Percentiles rank a stretch among this genome's conserved stretches.
Evolutionary conservation across 495 filamentous ascomycete species (phyloP).

Genomic region (Aspergillus conjunctus): DNA sequence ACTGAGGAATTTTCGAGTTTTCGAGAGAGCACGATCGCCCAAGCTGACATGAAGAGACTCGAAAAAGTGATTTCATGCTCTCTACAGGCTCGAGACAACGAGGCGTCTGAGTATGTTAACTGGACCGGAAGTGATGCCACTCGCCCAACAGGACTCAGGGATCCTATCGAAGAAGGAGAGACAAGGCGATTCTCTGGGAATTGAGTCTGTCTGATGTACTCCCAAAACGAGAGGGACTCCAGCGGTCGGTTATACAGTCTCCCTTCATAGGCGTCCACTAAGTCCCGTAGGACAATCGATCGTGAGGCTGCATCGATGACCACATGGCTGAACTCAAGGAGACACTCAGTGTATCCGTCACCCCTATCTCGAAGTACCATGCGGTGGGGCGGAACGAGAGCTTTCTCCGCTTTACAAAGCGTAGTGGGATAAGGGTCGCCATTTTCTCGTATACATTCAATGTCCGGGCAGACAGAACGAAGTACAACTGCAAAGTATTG

Average conservation of each 20-base stretch:
- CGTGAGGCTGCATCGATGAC: slow-evolving; percentile 14
- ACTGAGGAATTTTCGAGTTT: neutral
- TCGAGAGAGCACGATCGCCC: slow-evolving; percentile 1
- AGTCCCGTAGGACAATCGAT: slow-evolving; percentile 12
- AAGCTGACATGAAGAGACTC: slow-evolving; percentile 16
- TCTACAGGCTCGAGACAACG: slow-evolving; percentile 1
- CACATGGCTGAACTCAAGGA: slow-evolving; percentile 11
- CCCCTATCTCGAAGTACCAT: slow-evolving; percentile 10
- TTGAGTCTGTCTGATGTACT: slow-evolving; percentile 3
- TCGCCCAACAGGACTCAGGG: neutral
- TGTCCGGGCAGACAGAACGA: neutral
- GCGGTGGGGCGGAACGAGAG: slow-evolving; percentile 2
- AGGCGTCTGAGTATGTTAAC: neutral
- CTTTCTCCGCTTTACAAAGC: neutral
- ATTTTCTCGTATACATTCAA: neutral
- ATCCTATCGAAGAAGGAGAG: neutral
- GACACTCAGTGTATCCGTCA: neutral
- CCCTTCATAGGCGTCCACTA: slow-evolving; percentile 9
- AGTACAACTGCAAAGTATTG: slow-evolving; percentile 8
- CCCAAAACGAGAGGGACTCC: slow-evolving; percentile 5
- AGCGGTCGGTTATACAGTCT: neutral
- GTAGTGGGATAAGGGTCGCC: neutral
- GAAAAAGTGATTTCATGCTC: slow-evolving; percentile 13
- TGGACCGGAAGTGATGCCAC: slow-evolving; percentile 7
- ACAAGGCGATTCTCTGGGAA: neutral